Evolutionary conservation across 176 grass and related monocot genomes (phyloP).

Genomic region (Tillandsia fasciculata): DNA sequence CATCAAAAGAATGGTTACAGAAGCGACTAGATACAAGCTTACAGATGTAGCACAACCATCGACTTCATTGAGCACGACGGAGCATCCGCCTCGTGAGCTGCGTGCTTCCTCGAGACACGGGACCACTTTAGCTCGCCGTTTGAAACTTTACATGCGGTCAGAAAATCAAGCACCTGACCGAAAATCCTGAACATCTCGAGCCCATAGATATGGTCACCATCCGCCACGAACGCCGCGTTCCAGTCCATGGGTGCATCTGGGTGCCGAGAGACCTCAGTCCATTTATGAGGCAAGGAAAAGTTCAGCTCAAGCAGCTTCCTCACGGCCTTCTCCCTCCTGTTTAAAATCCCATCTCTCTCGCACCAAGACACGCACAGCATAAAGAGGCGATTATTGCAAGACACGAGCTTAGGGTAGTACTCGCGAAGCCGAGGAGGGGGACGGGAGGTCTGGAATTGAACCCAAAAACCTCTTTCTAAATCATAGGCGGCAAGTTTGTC

Average conservation of each 20-base stretch:
- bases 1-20: neutral
- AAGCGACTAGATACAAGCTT: neutral
- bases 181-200: constrained; percentile 97
- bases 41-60: constrained; percentile 52
- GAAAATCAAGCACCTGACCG: constrained; percentile 80
- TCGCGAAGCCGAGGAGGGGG: constrained; percentile 51
- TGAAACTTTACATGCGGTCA: constrained; percentile 49
- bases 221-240: constrained; percentile 41
- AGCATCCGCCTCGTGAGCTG: constrained; percentile 42
- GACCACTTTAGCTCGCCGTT: constrained; percentile 39
- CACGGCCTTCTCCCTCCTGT: constrained; percentile 64
- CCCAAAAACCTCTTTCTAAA: constrained; percentile 53
- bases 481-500: constrained; percentile 81
- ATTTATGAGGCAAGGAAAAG: constrained; percentile 24
- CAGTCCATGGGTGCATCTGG: constrained; percentile 96
- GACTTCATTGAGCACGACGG: constrained; percentile 71
- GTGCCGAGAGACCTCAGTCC: constrained; percentile 57
- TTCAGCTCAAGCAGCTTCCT: constrained; percentile 83
- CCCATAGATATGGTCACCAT: constrained; percentile 41
- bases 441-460: constrained; percentile 39
- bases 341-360: constrained; percentile 40
- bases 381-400: constrained; percentile 54
- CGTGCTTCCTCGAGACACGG: constrained; percentile 48
- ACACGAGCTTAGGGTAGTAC: constrained; percentile 61
- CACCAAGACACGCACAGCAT: constrained; percentile 84